Percentiles rank a stretch among this genome's conserved stretches.
phyloP scores from a whole-genome alignment of 192 early-diverging fungal genomes.

The Coemansia sp. region DNA sequence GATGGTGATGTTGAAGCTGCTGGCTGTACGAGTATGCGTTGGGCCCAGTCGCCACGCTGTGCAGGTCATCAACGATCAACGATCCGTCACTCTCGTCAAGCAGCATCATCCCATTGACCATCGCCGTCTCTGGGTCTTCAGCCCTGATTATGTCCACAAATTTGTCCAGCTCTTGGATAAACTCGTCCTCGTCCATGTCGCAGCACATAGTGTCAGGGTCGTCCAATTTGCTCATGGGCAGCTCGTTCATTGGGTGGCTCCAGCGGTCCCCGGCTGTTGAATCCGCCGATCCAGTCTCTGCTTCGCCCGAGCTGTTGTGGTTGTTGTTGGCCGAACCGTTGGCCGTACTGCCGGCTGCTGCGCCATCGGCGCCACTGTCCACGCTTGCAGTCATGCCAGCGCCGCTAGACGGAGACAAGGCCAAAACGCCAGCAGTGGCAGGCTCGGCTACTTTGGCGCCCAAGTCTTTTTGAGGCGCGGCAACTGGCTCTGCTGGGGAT shows the following conservation, averaged over 20 bases:
- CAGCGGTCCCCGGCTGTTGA: slow-evolving; percentile 7
- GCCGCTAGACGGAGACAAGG: slow-evolving; percentile 1
- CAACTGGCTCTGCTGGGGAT: neutral
- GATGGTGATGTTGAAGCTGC: slow-evolving; percentile 17
- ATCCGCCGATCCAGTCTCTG: neutral
- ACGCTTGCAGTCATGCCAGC: neutral
- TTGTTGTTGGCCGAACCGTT: neutral
- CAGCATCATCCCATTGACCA: slow-evolving; percentile 44
- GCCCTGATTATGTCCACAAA: slow-evolving; percentile 51
- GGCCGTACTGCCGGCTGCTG: neutral
- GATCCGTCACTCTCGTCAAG: slow-evolving; percentile 47
- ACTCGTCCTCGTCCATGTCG: slow-evolving; percentile 53
- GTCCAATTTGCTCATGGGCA: slow-evolving; percentile 50
- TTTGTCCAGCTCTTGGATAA: slow-evolving; percentile 55
- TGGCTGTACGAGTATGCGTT: slow-evolving; percentile 28
- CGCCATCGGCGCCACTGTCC: neutral
- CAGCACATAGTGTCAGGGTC: slow-evolving; percentile 40
- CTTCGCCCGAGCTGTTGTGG: neutral
- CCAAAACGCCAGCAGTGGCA: neutral
- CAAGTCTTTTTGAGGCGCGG: neutral
- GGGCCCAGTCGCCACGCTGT: slow-evolving; percentile 9
- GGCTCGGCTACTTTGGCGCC: neutral
- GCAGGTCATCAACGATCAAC: slow-evolving; percentile 29
- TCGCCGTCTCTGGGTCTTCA: slow-evolving; percentile 42
- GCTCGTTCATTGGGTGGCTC: slow-evolving; percentile 7